Conservation (phyloP, 163 green algal genomes). For the Volvox carteri region DNA sequence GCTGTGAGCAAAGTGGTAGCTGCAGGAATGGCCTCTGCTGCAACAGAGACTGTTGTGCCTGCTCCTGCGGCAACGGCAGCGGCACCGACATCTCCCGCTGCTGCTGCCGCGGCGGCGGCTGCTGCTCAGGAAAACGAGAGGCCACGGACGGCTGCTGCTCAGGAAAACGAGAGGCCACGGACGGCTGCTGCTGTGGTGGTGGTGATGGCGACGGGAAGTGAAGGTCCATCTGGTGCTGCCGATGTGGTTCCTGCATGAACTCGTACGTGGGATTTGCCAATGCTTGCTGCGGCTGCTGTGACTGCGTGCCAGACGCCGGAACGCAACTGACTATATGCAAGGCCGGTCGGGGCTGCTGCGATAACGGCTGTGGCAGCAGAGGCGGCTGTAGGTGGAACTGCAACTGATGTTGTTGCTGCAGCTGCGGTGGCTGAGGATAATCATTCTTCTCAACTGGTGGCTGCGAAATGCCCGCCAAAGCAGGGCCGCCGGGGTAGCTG, state of each 20-base stretch:
- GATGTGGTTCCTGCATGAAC: too few species aligned
- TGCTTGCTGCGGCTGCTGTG: neutral
- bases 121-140: neutral
- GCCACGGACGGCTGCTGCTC: neutral
- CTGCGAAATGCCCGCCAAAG: neutral
- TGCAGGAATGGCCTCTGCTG: neutral
- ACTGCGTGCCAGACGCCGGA: neutral
- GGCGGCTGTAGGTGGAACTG: neutral
- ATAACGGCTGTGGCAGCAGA: neutral
- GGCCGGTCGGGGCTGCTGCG: neutral
- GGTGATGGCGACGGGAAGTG: too few species aligned
- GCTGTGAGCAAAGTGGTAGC: neutral
- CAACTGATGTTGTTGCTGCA: neutral
- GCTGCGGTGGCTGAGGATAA: neutral
- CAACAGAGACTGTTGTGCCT: neutral
- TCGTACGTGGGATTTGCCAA: neutral
- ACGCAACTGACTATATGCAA: neutral
- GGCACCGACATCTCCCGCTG: too few species aligned
- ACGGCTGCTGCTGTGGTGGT: too few species aligned
- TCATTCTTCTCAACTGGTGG: neutral
- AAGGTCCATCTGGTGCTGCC: too few species aligned
- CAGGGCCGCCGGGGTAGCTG: constrained; percentile 1
- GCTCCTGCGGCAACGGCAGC: neutral
- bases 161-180: neutral
- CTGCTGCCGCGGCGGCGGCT: neutral